Conservation (phyloP, 352 stramenopile species). For the Pythium sukuiense region DNA sequence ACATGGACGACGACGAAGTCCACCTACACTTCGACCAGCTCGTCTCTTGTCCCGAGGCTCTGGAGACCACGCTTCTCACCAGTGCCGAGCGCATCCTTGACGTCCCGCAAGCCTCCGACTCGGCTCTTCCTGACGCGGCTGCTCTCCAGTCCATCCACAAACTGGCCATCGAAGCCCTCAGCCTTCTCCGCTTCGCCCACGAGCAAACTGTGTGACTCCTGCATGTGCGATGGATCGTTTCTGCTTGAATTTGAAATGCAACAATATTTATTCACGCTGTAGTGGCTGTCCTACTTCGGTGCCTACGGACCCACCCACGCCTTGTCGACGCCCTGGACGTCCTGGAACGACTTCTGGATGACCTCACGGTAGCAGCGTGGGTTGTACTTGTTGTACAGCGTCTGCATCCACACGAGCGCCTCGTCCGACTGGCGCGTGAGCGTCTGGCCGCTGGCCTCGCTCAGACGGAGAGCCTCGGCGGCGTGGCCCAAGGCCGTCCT, state of each 20-base stretch:
- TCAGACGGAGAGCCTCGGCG: constrained; percentile 41
- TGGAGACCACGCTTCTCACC: constrained; percentile 8
- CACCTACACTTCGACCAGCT: not conserved
- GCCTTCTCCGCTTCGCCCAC: constrained; percentile 9
- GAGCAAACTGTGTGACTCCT: constrained; percentile 7
- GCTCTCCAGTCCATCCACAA: constrained; percentile 2
- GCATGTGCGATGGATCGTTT: not conserved
- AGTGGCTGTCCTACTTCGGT: too few relatives aligned
- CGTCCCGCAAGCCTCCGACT: constrained; percentile 2
- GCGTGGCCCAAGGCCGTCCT: constrained; percentile 44
- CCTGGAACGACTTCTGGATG: constrained; percentile 43
- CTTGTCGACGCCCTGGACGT: constrained; percentile 38
- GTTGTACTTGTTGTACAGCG: constrained; percentile 46
- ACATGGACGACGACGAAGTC: not conserved
- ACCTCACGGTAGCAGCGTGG: constrained; percentile 59
- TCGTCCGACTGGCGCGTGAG: constrained; percentile 47
- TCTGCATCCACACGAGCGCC: constrained; percentile 43
- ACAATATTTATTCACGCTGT: constrained; percentile 7
- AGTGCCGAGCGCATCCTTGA: constrained; percentile 14
- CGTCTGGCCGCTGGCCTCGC: constrained; percentile 40
- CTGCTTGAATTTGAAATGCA: not conserved
- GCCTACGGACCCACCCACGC: constrained; percentile 17
- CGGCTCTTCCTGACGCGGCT: not conserved
- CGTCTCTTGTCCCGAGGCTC: not conserved
- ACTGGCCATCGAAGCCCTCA: constrained; percentile 12